Evolutionary conservation across 495 filamentous ascomycete species (phyloP).

Genomic region (Aspergillus nanangensis): DNA sequence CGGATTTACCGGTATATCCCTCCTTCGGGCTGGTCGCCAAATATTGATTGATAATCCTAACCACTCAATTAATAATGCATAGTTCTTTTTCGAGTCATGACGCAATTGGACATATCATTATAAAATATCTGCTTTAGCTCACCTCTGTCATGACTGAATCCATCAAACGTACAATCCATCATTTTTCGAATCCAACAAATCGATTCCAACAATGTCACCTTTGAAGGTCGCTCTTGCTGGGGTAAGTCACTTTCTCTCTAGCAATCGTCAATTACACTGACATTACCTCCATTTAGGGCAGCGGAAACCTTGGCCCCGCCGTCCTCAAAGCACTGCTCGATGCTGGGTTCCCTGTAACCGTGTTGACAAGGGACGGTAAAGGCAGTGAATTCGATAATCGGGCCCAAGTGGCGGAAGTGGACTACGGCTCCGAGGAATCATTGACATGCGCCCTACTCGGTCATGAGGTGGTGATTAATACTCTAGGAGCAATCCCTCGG

Average conservation of each 20-base stretch:
- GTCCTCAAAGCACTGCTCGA: constrained; percentile 50
- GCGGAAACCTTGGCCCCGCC: constrained; percentile 55
- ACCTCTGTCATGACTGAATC: too few species aligned
- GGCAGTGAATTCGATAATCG: constrained; percentile 32
- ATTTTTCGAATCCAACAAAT: too few species aligned
- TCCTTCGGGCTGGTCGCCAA: too few species aligned
- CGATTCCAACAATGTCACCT: too few species aligned
- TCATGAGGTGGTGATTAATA: constrained; percentile 28
- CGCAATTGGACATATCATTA: too few species aligned
- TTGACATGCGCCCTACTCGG: constrained; percentile 36
- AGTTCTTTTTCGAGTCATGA: too few species aligned
- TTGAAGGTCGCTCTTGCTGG: constrained; percentile 6
- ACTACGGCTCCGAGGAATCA: constrained; percentile 51
- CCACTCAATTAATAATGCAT: too few species aligned
- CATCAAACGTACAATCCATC: too few species aligned
- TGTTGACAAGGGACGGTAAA: constrained; percentile 46
- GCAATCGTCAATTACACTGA: background rate
- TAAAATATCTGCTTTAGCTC: too few species aligned
- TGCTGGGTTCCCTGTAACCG: constrained; percentile 54
- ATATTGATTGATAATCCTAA: too few species aligned
- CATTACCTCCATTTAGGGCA: constrained; percentile 33
- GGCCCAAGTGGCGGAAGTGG: constrained; percentile 41
- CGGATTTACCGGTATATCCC: too few species aligned
- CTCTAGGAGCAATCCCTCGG: constrained; percentile 32
- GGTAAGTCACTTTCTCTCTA: background rate